phyloP scores from a whole-genome alignment of 768 basidiomycete genomes.

The Leucosporidium scottii region DNA sequence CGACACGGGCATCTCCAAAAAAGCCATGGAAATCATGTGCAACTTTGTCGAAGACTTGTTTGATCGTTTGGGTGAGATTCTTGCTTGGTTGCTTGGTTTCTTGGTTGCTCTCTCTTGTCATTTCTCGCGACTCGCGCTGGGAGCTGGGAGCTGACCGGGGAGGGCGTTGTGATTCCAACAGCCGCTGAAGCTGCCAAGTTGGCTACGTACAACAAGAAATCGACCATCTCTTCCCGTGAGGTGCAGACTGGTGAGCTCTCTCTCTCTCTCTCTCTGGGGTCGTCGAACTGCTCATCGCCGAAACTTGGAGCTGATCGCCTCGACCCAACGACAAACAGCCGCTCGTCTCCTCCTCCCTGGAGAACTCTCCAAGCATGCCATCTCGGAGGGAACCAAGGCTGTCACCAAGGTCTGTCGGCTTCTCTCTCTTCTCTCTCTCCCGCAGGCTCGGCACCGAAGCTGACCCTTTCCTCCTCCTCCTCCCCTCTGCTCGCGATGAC shows the following conservation, averaged over 20 bases:
- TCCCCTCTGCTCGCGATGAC: too few species aligned
- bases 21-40: conserved; percentile 55
- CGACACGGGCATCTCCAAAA: conserved; percentile 97
- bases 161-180: conserved; percentile 35
- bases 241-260: conserved; percentile 61
- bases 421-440: too few species aligned
- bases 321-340: too few species aligned
- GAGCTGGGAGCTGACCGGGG: not conserved
- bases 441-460: too few species aligned
- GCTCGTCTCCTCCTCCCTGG: conserved; percentile 92
- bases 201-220: conserved; percentile 94
- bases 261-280: too few species aligned
- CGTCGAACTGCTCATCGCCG: too few species aligned
- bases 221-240: conserved; percentile 95
- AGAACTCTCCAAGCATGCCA: conserved; percentile 51
- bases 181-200: conserved; percentile 57
- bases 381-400: conserved; percentile 4
- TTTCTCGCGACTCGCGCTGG: too few species aligned
- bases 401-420: not conserved
- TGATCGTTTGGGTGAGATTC: not conserved
- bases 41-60: not conserved
- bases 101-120: too few species aligned
- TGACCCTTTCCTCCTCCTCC: too few species aligned
- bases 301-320: too few species aligned
- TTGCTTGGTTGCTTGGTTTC: too few species aligned